Base-by-base conservation (phyloP, 1,284 basidiomycete genomes). In the Pascua sp. region DNA sequence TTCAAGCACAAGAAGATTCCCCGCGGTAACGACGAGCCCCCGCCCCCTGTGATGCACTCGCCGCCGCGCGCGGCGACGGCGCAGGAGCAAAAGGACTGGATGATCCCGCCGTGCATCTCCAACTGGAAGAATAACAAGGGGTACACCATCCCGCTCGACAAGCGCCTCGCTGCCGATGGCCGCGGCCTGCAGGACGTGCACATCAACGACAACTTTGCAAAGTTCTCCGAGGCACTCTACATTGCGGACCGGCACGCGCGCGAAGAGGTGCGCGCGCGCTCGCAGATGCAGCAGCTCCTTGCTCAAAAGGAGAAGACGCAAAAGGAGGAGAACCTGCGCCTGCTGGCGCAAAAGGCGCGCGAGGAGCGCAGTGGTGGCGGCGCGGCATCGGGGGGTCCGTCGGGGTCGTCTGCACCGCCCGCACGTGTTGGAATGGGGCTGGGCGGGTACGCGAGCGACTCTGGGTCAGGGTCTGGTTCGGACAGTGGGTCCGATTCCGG, bases 81-180 rank as follows among this genome's bases (percentile, higher is more conserved):
- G 4, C 89, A 92, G 59, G 96, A 98, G 73, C 95, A 98, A 79
- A 98, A 98, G 78, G 95, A 98, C 70, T 98, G 96, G 96, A 97
- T 97, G 93, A 98, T 99, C 55, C 96, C 96, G 4, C 96, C 96
- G 15, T 98, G 93, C 77, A 97, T 99, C 63, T 97, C 93, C 39
- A 99, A 98, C 79, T 99, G 96, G 96, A 99, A 99, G 82, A 99
- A 99, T 82, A 98, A 98, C 86, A 98, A 98, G 79, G 96, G 96
- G 83, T 98, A 95, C 79, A 98, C 95, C 7, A 98, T 98, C 67
- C 94, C 96, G 36, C 83, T 98, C 24, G 96, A 98, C 77, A 98
- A 99, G 80, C 91, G 96, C 67, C 82, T 99, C 49, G 96, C 96
- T 17, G 95, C 96, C 11, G 95, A 98, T 76, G 96, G 95, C 13